Evolutionary conservation across 176 grass and related monocot genomes (phyloP), one percentile per base, ranked within the genome.

Genomic region (Ensete ventricosum): DNA sequence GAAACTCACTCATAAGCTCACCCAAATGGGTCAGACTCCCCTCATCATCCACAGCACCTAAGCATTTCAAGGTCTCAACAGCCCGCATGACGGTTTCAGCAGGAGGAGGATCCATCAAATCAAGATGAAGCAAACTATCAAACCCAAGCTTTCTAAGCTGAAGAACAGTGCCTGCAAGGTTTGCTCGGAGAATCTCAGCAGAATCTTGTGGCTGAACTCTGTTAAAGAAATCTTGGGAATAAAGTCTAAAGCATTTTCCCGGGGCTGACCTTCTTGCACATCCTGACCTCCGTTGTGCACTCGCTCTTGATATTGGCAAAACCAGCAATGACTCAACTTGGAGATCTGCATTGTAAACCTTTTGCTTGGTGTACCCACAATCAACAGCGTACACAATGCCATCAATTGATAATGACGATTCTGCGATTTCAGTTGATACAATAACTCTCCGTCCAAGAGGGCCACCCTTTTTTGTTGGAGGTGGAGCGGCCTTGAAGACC

Each of bases 191-290:
- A 71, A 79, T 79, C 77, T 79, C 77, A 14, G 77, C 67, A 19
- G 54, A 79, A n/a, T 60, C 53, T 9, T 71, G 27, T 13, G 53
- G 9, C 29, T 23, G 25, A 16, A 25, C 7, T 50, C 17, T 67
- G 13, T 23, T 14, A 14, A 60, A 79, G 23, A 22, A 59, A 14
- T 52, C 14, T 25, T 79, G 9, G 20, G 65, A 70, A 60, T 79
- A 71, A 26, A 79, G 67, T 24, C 77, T 34, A 79, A 79, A 79
- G 77, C 77, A 79, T 71, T 79, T 79, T 23, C 77, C 77, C 50
- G 54, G 26, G 24, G 10, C 67, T 50, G 53, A 48, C 51, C 77
- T 79, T 21, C 54, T 58, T 59, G 77, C 77, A 69, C 65, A 79
- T 71, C 53, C 67, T 62, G 77, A 23, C n/a, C 77, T 79, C n/a